Conservation (phyloP, 1,284 basidiomycete genomes). For the Fistulinella staudtii region DNA sequence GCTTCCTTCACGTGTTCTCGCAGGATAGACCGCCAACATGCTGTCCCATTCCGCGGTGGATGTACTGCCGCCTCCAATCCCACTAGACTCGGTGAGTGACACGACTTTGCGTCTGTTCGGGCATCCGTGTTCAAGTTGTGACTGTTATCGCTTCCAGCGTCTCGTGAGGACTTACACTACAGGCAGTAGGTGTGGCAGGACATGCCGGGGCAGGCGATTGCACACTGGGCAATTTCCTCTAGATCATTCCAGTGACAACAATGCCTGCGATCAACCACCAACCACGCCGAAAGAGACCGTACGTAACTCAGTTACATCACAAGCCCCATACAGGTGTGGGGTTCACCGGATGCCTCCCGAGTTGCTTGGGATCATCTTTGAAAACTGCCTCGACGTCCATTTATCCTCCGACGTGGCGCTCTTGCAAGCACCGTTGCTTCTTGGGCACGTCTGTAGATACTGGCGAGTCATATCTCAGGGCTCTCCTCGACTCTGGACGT, state of each 20-base stretch:
- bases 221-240: neutral
- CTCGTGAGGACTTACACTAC: no score
- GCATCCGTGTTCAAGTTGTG: no score
- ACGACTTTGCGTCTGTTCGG: no score
- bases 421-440: slow-evolving; percentile 18
- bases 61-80: no score
- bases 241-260: neutral
- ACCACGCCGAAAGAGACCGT: neutral
- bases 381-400: slow-evolving; percentile 18
- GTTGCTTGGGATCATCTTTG: slow-evolving; percentile 24
- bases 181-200: no score
- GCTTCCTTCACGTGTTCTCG: no score
- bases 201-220: neutral
- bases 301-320: neutral
- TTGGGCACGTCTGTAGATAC: slow-evolving; percentile 22
- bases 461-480: slow-evolving; percentile 19
- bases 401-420: neutral
- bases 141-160: no score
- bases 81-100: no score
- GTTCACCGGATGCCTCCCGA: slow-evolving; percentile 23
- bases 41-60: no score
- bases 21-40: no score
- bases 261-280: neutral
- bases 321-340: neutral
- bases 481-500: slow-evolving; percentile 21